Base-by-base conservation (phyloP, 2,329 filamentous ascomycete genomes). In the Penicillium sp. region DNA sequence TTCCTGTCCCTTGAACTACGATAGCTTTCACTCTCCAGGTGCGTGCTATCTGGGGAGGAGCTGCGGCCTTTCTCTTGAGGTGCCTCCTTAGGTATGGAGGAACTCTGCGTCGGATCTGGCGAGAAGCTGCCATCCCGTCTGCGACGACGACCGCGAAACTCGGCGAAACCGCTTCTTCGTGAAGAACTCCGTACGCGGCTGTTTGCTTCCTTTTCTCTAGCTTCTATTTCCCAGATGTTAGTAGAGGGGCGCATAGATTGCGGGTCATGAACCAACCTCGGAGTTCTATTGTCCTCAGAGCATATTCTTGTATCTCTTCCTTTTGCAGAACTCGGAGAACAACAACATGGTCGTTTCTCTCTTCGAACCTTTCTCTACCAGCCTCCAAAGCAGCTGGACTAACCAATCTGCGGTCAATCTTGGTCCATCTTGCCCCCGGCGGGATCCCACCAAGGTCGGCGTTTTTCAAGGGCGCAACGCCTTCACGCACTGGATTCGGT, bases 391-490 rank as follows among this genome's bases (percentile, higher is more conserved):
- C 92, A 66, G 94, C 90, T 0, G 92, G 92, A 68, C 96, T 96
- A 69, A 97, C 92, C 58, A 96, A 84, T 66, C 89, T 88, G 58
- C 92, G 87, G 72, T 89, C 90, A 72, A 97, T 92, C 79, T 94
- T 96, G 53, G 92, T 96, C 92, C 92, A 96, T 58, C 91, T 85
- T 34, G 92, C 92, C 57, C 89, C 90, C 0, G 87, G 77, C 0
- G 90, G 90, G 22, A 91, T 90, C 47, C 90, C 88, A 62, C 88
- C 87, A 54, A 71, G 73, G 74, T 89, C 88, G 52, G 90, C 87
- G 71, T 96, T 91, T 77, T 96, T 96, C 71, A 96, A 85, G 22
- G 92, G 92, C 1, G 92, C 92, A 7, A 96, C 93, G n/a, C 93
- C 93, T 74, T 96, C 93, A 15, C 93, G 86, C 39, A 95, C 83